Evolutionary conservation across 768 basidiomycete genomes (phyloP), one percentile per base, ranked within the genome.

Genomic region (Suillus occidentalis): DNA sequence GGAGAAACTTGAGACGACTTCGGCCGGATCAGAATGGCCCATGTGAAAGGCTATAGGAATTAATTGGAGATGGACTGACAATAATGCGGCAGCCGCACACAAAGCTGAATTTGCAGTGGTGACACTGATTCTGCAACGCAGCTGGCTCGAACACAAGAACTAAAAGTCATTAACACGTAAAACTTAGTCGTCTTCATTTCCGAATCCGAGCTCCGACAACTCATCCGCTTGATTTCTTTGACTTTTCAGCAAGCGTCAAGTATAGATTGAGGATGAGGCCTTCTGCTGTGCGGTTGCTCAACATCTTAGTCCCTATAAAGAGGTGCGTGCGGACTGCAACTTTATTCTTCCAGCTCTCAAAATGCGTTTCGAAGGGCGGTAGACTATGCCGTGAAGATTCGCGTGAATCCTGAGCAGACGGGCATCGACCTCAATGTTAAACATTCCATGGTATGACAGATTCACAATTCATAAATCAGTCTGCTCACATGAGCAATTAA

Each of bases 301-400:
- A 96, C 78, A 89, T 98, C 63, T 89, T 99, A 60, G 95, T 98
- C 8, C 96, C 96, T 31, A 87, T 98, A 58, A 99, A 99, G 82
- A 85, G 96, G 88, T 93, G 72, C 62, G 80, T 65, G 37, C 16
- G 18, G 20, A n/a, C 10, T 16, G 28, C 3, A 39, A 58, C 22
- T 61, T 3, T 37, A 10, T 40, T 14, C 57, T 22, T 53, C 42
- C n/a, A 8, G 28, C 61, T 43, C 42, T 13, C 47, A 25, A 34
- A 13, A 45, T 28, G 39, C 22, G 14, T 43, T n/a, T 62, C 60
- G 36, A 67, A 97, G 94, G 67, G 89, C 92, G 60, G 91, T 99
- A 60, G 97, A 99, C 81, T 99, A 93, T 87, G 91, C 95, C 4
- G 95, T 97, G 79, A 99, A 98, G 84, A 97, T 99, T 80, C 92